Percentiles rank a stretch among this genome's conserved stretches.
phyloP scores from a whole-genome alignment of 1,284 basidiomycete genomes.

The Boletellus sp. region DNA sequence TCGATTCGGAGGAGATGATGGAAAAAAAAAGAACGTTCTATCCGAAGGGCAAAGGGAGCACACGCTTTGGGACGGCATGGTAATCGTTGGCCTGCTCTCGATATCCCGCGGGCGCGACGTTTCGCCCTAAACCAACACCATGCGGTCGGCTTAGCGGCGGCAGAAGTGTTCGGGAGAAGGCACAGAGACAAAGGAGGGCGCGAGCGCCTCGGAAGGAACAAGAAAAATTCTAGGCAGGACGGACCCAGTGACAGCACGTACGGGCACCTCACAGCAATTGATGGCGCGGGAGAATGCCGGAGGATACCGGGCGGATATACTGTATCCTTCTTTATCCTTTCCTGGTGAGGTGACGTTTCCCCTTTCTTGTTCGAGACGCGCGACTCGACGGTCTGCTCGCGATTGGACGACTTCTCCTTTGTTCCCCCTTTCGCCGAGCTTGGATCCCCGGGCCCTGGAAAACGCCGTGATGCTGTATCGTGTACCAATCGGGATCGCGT shows the following conservation, averaged over 20 bases:
- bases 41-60: slow-evolving; percentile 14
- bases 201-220: slow-evolving; percentile 9
- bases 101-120: slow-evolving; percentile 26
- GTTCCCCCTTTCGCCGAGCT: slow-evolving; percentile 5
- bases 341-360: background rate
- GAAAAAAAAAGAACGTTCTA: slow-evolving; percentile 16
- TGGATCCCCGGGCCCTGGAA: slow-evolving; percentile 1
- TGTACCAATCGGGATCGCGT: slow-evolving; percentile 12
- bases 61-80: slow-evolving; percentile 18
- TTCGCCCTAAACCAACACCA: slow-evolving; percentile 15
- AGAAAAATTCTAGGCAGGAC: slow-evolving; percentile 7
- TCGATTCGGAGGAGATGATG: slow-evolving; percentile 19
- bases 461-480: slow-evolving; percentile 13
- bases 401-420: background rate
- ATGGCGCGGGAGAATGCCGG: slow-evolving; percentile 16
- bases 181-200: slow-evolving; percentile 12
- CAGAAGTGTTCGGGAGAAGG: slow-evolving; percentile 15
- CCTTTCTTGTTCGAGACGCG: slow-evolving; percentile 5
- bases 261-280: slow-evolving; percentile 6
- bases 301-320: slow-evolving; percentile 13
- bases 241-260: background rate
- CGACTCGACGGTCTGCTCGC: slow-evolving; percentile 1
- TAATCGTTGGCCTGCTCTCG: slow-evolving; percentile 11
- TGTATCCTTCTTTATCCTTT: slow-evolving; percentile 3
- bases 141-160: slow-evolving; percentile 28